phyloP scores from a whole-genome alignment of 2,329 filamentous ascomycete genomes.

The Microcyclospora tardicrescens region DNA sequence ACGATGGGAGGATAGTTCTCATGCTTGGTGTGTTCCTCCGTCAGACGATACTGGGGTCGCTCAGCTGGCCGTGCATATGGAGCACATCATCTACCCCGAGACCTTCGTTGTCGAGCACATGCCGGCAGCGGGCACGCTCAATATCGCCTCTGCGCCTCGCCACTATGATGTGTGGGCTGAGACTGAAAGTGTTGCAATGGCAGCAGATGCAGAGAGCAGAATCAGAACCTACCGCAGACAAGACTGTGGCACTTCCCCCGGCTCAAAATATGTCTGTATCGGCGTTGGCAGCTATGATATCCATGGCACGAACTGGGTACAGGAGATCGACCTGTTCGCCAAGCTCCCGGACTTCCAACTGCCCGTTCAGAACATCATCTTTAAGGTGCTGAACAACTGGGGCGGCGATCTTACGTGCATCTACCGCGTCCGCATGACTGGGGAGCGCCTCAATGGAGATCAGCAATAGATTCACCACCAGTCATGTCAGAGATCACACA shows the following conservation, averaged over 20 bases:
- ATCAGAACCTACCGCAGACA: background rate
- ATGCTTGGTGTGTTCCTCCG: slow-evolving; percentile 69
- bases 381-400: slow-evolving; percentile 32
- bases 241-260: slow-evolving; percentile 8
- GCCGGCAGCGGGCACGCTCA: slow-evolving; percentile 25
- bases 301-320: slow-evolving; percentile 27
- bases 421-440: slow-evolving; percentile 34
- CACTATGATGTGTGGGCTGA: slow-evolving; percentile 35
- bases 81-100: slow-evolving; percentile 24
- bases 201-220: slow-evolving; percentile 2
- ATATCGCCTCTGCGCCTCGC: slow-evolving; percentile 29
- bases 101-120: slow-evolving; percentile 36
- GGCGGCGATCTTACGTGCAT: slow-evolving; percentile 33
- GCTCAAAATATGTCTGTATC: slow-evolving; percentile 23
- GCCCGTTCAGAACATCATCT: slow-evolving; percentile 23
- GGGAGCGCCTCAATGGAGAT: slow-evolving; percentile 10
- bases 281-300: slow-evolving; percentile 30
- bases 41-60: slow-evolving; percentile 41
- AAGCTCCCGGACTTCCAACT: slow-evolving; percentile 10
- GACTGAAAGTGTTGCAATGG: slow-evolving; percentile 11
- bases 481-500: no score
- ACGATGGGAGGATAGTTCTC: slow-evolving; percentile 64
- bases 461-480: no score
- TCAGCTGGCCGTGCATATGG: slow-evolving; percentile 46
- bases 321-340: slow-evolving; percentile 27